These are phyloP conservation scores for Pestalotiopsis fici DNA, from an alignment of 2,329 filamentous ascomycete genomes.

Conservation along the genomic window DNA sequence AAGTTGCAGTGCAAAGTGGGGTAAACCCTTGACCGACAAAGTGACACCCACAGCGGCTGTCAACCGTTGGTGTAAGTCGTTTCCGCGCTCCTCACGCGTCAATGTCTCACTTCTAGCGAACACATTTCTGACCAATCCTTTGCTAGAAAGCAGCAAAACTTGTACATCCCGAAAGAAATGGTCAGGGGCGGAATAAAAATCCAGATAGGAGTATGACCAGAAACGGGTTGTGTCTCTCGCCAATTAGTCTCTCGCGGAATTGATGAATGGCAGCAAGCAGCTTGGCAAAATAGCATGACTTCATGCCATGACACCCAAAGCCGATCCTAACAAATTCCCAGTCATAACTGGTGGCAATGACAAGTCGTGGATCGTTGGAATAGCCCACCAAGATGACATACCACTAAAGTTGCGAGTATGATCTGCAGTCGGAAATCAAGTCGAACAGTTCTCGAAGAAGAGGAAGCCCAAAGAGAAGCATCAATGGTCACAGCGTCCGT, in stretches of 20 bases:
- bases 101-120: not conserved
- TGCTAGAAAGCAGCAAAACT: not conserved
- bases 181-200: not conserved
- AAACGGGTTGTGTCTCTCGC: not conserved
- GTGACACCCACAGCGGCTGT: slow-evolving; percentile 4
- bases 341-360: not conserved
- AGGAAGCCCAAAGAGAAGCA: not conserved
- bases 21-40: slow-evolving; percentile 7
- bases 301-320: not conserved
- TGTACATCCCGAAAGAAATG: not conserved
- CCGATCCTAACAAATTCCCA: not conserved
- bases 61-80: slow-evolving; percentile 1
- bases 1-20: not conserved
- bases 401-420: not conserved
- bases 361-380: not conserved
- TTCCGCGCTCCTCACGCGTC: not conserved
- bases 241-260: not conserved
- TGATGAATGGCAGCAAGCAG: not conserved
- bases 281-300: not conserved
- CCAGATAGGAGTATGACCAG: too few species aligned
- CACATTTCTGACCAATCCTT: not conserved
- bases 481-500: not conserved
- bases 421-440: not conserved
- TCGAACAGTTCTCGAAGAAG: not conserved
- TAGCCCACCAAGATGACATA: not conserved